Conservation (phyloP, 2,329 filamentous ascomycete genomes). For the Aspergillus ibericus region DNA sequence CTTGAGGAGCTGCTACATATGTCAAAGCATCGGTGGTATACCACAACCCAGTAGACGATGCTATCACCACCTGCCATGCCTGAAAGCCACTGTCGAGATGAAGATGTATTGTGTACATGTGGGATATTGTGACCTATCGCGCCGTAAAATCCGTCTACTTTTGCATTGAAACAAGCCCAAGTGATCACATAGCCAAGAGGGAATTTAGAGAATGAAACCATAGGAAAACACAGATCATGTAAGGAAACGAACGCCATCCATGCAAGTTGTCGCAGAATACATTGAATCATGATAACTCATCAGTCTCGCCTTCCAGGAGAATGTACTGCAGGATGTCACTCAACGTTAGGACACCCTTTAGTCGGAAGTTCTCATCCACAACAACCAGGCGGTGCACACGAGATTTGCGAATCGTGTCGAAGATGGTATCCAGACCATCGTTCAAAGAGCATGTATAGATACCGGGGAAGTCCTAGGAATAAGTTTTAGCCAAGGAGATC, state of each 20-base stretch:
- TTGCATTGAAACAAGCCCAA: constrained; percentile 15
- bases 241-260: constrained; percentile 32
- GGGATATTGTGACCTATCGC: constrained; percentile 14
- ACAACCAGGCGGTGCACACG: constrained; percentile 91
- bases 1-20: no score
- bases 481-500: constrained; percentile 22
- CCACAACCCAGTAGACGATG: no score
- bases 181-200: constrained; percentile 1
- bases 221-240: not conserved
- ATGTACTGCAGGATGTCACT: constrained; percentile 98
- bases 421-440: constrained; percentile 91
- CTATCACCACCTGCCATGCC: no score
- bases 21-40: no score
- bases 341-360: constrained; percentile 86
- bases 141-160: constrained; percentile 32
- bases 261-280: constrained; percentile 27
- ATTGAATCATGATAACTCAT: constrained; percentile 42
- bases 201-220: constrained; percentile 1
- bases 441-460: constrained; percentile 95
- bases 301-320: constrained; percentile 73
- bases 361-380: constrained; percentile 81
- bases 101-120: not conserved
- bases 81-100: not conserved
- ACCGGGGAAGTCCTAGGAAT: constrained; percentile 83
- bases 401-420: constrained; percentile 93